Evolutionary conservation across 192 early-diverging fungal species (phyloP), one percentile per base, ranked within the genome.

Genomic region (Coemansia sp.): DNA sequence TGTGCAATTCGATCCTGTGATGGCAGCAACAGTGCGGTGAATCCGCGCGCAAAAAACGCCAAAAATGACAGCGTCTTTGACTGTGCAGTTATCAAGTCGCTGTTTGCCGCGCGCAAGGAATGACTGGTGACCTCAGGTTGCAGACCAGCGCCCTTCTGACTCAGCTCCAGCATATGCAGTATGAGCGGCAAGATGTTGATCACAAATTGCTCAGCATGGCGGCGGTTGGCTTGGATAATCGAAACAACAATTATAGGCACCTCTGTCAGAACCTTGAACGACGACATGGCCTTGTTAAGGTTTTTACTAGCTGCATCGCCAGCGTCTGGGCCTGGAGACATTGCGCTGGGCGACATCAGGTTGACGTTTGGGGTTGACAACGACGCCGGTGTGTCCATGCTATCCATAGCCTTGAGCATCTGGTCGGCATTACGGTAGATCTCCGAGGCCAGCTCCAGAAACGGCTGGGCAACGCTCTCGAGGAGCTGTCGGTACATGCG

Each of bases 1-100:
- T 93, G 88, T 2, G 97, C 94, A 56, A 99, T 93, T 12, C 84
- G 80, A 22, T 91, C 83, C 67, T 94, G 86, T 69, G 90, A 87
- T 41, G 91, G 89, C 45, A 86, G 75, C 56, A 96, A 65, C 12
- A 85, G 68, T 23, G 73, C 60, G 5, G 88, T 85, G 41, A 94
- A 97, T 35, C 88, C 91, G 23, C 92, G 85, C 53, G 96, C 82
- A 64, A 98, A 93, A 78, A 96, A 98, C 3, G 96, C 96, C 56
- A 99, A 75, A 67, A 98, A 99, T 7, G 95, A 96, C 75, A 98
- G 89, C 23, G 97, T 99, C 85, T 99, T 99, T 41, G 96, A 93
- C 84, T 99, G 97, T 19, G 97, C 89, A 8, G 92, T 88, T 31
- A 96, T 97, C 62, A 97, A 90, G 39, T 99, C 97, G 2, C 63